These are phyloP conservation scores for Lipomyces lipofer DNA, from an alignment of 805 yeast genomes.

Conservation along the genomic window DNA sequence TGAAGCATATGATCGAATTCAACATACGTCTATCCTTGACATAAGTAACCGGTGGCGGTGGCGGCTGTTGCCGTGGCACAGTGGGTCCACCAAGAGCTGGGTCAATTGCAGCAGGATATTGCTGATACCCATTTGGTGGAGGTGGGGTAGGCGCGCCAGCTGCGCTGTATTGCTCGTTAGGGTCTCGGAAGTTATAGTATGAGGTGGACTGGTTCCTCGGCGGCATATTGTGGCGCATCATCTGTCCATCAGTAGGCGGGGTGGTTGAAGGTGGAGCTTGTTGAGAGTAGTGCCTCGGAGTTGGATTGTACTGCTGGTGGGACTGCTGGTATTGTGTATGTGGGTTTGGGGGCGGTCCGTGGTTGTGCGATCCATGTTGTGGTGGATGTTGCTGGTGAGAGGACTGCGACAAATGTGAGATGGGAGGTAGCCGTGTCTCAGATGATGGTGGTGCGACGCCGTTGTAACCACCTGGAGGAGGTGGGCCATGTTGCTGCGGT, in stretches of 20 bases:
- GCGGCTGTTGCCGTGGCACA: slow-evolving; percentile 4
- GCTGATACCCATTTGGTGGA: slow-evolving; percentile 7
- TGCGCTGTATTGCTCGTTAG: slow-evolving; percentile 8
- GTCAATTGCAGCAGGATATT: slow-evolving; percentile 11
- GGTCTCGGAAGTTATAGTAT: slow-evolving; percentile 8
- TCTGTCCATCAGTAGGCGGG: no score
- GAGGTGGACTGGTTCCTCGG: no score
- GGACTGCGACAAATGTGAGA: slow-evolving; percentile 15
- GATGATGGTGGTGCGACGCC: no score
- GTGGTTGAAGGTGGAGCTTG: slow-evolving; percentile 1
- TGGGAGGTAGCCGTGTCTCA: slow-evolving; percentile 20
- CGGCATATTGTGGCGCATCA: no score
- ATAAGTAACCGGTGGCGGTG: slow-evolving; percentile 2
- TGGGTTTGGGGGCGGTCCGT: neutral
- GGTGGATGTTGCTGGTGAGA: slow-evolving; percentile 2
- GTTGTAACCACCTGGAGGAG: neutral
- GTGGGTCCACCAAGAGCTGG: slow-evolving; percentile 17
- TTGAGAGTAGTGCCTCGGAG: neutral
- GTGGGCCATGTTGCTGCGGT: neutral
- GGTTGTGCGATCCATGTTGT: neutral
- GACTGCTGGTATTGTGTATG: neutral
- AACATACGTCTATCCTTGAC: slow-evolving; percentile 14
- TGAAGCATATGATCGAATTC: neutral
- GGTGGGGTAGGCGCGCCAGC: slow-evolving; percentile 1
- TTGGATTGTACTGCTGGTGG: neutral